Percentiles rank a stretch among this genome's conserved stretches.
Conservation (phyloP, 2,329 filamentous ascomycete genomes). For the Ophiostoma sp. region DNA sequence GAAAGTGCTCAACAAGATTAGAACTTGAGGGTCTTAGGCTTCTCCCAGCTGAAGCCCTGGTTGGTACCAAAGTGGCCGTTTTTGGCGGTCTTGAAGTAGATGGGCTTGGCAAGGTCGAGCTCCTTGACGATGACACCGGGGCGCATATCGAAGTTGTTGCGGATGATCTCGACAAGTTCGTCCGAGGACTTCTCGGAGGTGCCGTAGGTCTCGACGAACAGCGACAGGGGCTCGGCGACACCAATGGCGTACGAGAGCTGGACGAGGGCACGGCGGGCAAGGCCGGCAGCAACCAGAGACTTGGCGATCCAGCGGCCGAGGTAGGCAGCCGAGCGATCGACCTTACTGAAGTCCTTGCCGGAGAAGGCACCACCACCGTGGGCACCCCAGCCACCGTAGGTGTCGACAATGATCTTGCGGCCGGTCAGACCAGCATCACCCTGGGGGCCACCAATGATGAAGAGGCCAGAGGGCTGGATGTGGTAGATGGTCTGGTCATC, state of each 20-base stretch:
- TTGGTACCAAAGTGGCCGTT: conserved; percentile 98
- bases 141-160: conserved; percentile 93
- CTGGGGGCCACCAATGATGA: conserved; percentile 98
- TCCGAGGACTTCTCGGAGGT: conserved; percentile 84
- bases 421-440: conserved; percentile 98
- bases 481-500: conserved; percentile 95
- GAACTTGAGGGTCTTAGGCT: conserved; percentile 90
- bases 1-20: conserved; percentile 45
- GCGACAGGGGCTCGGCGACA: conserved; percentile 93
- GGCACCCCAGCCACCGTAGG: conserved; percentile 98
- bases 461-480: conserved; percentile 96
- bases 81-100: conserved; percentile 98
- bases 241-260: conserved; percentile 99
- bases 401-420: conserved; percentile 99
- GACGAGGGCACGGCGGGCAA: conserved; percentile 87
- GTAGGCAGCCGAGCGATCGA: conserved; percentile 97
- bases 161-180: conserved; percentile 92
- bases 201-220: conserved; percentile 97
- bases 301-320: conserved; percentile 98
- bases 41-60: conserved; percentile 96
- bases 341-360: conserved; percentile 99
- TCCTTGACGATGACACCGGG: conserved; percentile 98
- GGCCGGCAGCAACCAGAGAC: conserved; percentile 82
- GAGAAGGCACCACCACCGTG: conserved; percentile 99
- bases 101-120: conserved; percentile 88